Evolutionary conservation across 805 yeast species (phyloP).

Genomic region (Metschnikowia gelsemii): DNA sequence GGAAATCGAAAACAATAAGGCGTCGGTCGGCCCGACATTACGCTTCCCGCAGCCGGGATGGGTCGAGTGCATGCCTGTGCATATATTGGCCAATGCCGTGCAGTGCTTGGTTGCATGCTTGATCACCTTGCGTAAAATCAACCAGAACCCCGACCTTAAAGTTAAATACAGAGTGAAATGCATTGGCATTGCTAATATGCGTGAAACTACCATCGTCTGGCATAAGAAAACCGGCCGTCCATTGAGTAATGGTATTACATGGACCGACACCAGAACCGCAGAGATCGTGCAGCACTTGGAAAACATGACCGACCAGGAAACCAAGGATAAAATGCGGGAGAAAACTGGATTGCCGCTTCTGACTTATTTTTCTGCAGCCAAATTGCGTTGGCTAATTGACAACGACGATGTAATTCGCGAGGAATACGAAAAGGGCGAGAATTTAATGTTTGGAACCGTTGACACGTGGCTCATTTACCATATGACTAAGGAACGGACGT

Average conservation of each 20-base stretch:
- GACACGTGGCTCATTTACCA: conserved; percentile 93
- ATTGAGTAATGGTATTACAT: conserved; percentile 83
- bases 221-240: conserved; percentile 79
- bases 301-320: conserved; percentile 51
- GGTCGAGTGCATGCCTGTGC: conserved; percentile 91
- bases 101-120: conserved; percentile 74
- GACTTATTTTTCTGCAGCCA: conserved; percentile 88
- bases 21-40: conserved; percentile 63
- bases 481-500: conserved; percentile 66
- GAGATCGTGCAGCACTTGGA: conserved; percentile 64
- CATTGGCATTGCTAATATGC: conserved; percentile 91
- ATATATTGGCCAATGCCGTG: conserved; percentile 74
- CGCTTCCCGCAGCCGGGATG: conserved; percentile 82
- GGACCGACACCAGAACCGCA: conserved; percentile 92
- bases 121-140: conserved; percentile 54
- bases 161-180: conserved; percentile 63
- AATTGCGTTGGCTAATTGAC: conserved; percentile 85
- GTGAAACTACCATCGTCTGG: conserved; percentile 93
- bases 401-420: conserved; percentile 65
- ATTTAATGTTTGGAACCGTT: conserved; percentile 87
- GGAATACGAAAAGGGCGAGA: conserved; percentile 70
- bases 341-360: conserved; percentile 85
- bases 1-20: conserved; percentile 59
- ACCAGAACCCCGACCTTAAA: conserved; percentile 49
- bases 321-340: conserved; percentile 55